Conservation (phyloP, 176 grass and related monocot genomes). For the Lolium rigidum region DNA sequence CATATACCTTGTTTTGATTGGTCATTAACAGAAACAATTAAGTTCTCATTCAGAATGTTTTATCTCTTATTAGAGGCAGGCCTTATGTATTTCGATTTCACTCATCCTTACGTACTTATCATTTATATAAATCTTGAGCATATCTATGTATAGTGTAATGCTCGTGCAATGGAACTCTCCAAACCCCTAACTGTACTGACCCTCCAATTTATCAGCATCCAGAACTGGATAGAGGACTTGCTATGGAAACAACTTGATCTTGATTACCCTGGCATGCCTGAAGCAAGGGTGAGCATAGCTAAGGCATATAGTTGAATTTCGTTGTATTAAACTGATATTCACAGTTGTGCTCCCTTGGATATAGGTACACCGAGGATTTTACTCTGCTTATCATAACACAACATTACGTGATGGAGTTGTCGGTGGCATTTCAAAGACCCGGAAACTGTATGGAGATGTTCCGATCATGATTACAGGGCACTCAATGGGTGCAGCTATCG, state of each 20-base stretch:
- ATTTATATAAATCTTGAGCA: slow-evolving; percentile 4
- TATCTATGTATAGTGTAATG: slow-evolving; percentile 19
- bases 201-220: slow-evolving; percentile 61
- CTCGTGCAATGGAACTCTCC: background rate
- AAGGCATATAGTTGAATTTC: slow-evolving; percentile 6
- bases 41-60: background rate
- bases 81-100: background rate
- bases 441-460: slow-evolving; percentile 66
- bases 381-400: slow-evolving; percentile 87
- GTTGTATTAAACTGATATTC: background rate
- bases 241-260: slow-evolving; percentile 94
- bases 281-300: slow-evolving; percentile 73
- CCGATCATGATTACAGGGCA: slow-evolving; percentile 81
- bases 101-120: background rate
- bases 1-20: background rate
- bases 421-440: slow-evolving; percentile 65
- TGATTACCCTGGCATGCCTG: slow-evolving; percentile 85
- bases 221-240: slow-evolving; percentile 93
- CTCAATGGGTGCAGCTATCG: slow-evolving; percentile 95
- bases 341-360: background rate
- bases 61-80: background rate
- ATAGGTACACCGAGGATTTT: slow-evolving; percentile 96
- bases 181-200: background rate
- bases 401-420: slow-evolving; percentile 65
- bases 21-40: background rate